Percentiles rank a stretch among this genome's conserved stretches.
phyloP scores from a whole-genome alignment of 1,284 basidiomycete species.

The Trichosporon sp. region DNA sequence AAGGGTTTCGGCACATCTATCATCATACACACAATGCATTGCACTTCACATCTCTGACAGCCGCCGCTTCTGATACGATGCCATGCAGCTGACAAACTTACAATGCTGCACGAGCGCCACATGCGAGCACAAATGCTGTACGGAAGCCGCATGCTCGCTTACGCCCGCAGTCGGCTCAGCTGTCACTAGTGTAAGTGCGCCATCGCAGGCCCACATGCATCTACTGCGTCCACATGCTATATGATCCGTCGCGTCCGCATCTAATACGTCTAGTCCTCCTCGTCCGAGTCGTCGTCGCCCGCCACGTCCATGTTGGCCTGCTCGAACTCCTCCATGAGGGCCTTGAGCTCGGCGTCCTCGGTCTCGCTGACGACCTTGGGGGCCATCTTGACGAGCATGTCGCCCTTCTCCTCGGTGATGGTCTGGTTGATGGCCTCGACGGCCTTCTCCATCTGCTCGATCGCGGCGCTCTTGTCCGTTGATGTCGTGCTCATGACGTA shows the following conservation, averaged over 20 bases:
- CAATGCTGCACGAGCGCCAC: no score
- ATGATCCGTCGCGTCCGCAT: neutral
- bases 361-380: conserved; percentile 96
- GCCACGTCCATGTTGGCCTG: conserved; percentile 90
- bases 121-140: no score
- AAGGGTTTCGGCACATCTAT: neutral
- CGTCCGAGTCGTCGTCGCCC: conserved; percentile 65
- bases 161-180: neutral
- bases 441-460: conserved; percentile 86
- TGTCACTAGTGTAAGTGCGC: neutral
- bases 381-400: conserved; percentile 93
- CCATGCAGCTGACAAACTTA: neutral
- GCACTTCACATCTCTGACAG: neutral
- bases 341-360: conserved; percentile 89
- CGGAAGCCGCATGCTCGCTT: no score
- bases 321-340: conserved; percentile 87
- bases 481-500: conserved; percentile 95
- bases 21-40: neutral
- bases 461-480: conserved; percentile 92
- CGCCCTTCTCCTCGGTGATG: conserved; percentile 79
- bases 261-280: conserved; percentile 34
- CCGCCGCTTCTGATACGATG: neutral
- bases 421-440: conserved; percentile 81
- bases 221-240: neutral
- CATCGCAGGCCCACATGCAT: conserved; percentile 1